These are phyloP conservation scores for Citrus maxima DNA, from an alignment of 345 rosid genomes.

Conservation along the genomic window DNA sequence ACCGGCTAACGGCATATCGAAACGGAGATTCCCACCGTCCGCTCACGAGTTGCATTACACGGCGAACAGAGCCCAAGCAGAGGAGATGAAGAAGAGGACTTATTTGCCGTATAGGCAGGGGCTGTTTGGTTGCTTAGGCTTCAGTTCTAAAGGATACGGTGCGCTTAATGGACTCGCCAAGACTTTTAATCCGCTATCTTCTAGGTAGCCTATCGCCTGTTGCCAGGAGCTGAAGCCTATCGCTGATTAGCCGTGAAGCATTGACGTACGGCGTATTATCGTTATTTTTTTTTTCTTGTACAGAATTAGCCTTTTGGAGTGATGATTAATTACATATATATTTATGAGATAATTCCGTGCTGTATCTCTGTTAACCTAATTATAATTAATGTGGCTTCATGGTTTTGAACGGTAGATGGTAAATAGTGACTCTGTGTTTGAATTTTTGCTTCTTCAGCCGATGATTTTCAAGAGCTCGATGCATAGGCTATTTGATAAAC, in stretches of 20 bases:
- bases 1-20: conserved; percentile 32
- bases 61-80: conserved; percentile 36
- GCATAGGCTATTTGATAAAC: neutral
- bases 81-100: conserved; percentile 54
- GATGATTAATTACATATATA: neutral
- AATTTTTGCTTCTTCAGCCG: conserved; percentile 3
- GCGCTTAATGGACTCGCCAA: conserved; percentile 23
- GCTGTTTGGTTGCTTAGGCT: conserved; percentile 48
- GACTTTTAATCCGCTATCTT: conserved; percentile 19
- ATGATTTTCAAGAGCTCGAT: neutral
- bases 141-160: conserved; percentile 33
- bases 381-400: neutral
- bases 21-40: conserved; percentile 30
- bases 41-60: conserved; percentile 51
- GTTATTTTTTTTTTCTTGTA: neutral
- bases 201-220: neutral
- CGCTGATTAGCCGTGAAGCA: no score
- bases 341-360: neutral
- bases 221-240: no score
- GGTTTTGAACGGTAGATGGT: neutral
- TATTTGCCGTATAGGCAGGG: conserved; percentile 45
- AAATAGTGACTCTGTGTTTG: neutral
- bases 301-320: neutral
- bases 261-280: no score
- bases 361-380: neutral